A percentile compares a stretch with the other conserved stretches of the same genome.
Conservation (phyloP, 257 asterid species). For the Echium plantagineum region DNA sequence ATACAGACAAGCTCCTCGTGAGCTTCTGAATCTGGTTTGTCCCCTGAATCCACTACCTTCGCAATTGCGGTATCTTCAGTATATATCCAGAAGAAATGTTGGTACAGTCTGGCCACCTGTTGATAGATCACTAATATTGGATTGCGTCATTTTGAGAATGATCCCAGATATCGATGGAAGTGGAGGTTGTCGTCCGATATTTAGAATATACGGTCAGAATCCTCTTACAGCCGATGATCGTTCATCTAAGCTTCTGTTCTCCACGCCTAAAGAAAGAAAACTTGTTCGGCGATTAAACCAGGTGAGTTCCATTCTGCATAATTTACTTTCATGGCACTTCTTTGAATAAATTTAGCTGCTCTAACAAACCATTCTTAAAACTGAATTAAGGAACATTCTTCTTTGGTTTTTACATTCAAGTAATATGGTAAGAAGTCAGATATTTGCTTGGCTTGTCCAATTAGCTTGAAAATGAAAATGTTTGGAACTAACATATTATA, state of each 20-base stretch:
- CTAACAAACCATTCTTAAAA: no score
- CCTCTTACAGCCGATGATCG: constrained; percentile 35
- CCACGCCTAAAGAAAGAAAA: constrained; percentile 27
- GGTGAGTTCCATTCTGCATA: constrained; percentile 26
- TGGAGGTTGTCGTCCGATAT: constrained; percentile 45
- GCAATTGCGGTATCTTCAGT: constrained; percentile 58
- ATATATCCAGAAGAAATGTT: constrained; percentile 47
- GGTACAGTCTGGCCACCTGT: constrained; percentile 45
- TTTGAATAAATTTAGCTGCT: no score
- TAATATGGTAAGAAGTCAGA: no score
- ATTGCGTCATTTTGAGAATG: constrained; percentile 34
- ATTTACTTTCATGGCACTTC: background rate
- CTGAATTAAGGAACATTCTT: no score
- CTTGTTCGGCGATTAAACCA: constrained; percentile 28
- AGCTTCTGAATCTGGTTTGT: constrained; percentile 25
- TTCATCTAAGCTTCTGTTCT: constrained; percentile 36
- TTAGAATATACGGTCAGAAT: constrained; percentile 52
- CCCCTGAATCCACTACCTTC: constrained; percentile 62
- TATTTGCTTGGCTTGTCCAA: no score
- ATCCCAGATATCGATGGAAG: constrained; percentile 40
- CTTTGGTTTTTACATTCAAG: no score
- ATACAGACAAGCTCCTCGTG: constrained; percentile 52
- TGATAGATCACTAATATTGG: constrained; percentile 43
- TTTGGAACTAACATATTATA: no score
- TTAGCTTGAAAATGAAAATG: no score